A percentile compares a stretch with the other conserved stretches of the same genome.
Evolutionary conservation across 129 eudicot genomes (phyloP).

Genomic region (Chrysanthemum lavandulifolium): DNA sequence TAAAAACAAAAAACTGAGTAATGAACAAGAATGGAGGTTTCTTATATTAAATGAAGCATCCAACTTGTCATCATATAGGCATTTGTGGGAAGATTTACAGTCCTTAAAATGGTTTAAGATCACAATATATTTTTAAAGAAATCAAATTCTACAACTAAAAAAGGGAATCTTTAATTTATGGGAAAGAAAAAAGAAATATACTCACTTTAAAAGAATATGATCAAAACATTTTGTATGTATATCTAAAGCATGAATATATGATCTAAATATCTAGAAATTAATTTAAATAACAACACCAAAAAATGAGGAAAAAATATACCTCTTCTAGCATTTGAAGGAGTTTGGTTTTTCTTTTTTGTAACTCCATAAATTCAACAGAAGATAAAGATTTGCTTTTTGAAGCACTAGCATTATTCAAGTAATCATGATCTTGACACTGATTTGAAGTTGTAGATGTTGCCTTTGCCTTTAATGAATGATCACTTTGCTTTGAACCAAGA

Average conservation of each 20-base stretch:
- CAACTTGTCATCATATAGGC: conserved; percentile 60
- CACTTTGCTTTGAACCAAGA: conserved; percentile 58
- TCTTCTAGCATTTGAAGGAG: conserved; percentile 91
- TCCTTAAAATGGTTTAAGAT: conserved; percentile 52
- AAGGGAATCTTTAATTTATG: conserved; percentile 27
- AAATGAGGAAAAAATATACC: conserved; percentile 38
- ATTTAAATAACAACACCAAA: background rate
- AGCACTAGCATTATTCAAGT: conserved; percentile 36
- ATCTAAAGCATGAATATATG: conserved; percentile 27
- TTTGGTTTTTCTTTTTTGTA: conserved; percentile 82
- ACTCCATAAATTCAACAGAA: conserved; percentile 69
- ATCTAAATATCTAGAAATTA: conserved; percentile 12
- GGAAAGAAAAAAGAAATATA: conserved; percentile 21
- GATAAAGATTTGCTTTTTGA: conserved; percentile 54
- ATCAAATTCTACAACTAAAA: conserved; percentile 29
- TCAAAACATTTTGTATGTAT: conserved; percentile 22
- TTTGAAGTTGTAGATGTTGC: conserved; percentile 28
- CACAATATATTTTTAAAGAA: conserved; percentile 15
- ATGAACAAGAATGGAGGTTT: conserved; percentile 35
- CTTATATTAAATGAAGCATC: conserved; percentile 49
- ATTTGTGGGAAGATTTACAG: conserved; percentile 59
- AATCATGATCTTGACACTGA: conserved; percentile 42
- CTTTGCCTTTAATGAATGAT: conserved; percentile 44
- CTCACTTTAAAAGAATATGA: conserved; percentile 26
- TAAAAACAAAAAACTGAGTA: conserved; percentile 13